phyloP scores from a whole-genome alignment of 176 grass and related monocot species.

The Phoenix dactylifera region DNA sequence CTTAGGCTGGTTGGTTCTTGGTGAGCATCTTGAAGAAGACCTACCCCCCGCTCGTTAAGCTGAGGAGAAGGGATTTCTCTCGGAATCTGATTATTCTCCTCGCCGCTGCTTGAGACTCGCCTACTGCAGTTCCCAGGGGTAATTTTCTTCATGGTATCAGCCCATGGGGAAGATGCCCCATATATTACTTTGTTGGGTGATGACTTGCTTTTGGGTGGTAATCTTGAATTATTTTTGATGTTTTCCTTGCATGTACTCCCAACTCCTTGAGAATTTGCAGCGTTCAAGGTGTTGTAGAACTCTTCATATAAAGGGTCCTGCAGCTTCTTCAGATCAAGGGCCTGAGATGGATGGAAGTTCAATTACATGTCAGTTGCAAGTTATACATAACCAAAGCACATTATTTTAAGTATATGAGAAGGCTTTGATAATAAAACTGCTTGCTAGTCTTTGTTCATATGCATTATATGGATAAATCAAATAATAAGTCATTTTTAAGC shows the following conservation, averaged over 20 bases:
- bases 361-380: no score
- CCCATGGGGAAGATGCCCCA: slow-evolving; percentile 25
- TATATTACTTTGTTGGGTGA: slow-evolving; percentile 46
- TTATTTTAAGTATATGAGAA: no score
- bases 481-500: no score
- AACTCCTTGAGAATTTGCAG: slow-evolving; percentile 36
- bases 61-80: slow-evolving; percentile 81
- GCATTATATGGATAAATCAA: no score
- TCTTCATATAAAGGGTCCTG: slow-evolving; percentile 95
- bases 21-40: slow-evolving; percentile 34
- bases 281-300: slow-evolving; percentile 78
- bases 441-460: no score
- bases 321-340: slow-evolving; percentile 95
- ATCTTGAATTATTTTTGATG: slow-evolving; percentile 38
- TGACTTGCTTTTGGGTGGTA: slow-evolving; percentile 55
- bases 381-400: no score
- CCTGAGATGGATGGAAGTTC: slow-evolving; percentile 22
- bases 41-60: slow-evolving; percentile 36
- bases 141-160: slow-evolving; percentile 37
- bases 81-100: slow-evolving; percentile 48
- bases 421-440: no score
- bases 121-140: slow-evolving; percentile 52
- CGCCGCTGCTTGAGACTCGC: slow-evolving; percentile 36
- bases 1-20: slow-evolving; percentile 50
- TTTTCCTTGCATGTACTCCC: slow-evolving; percentile 55